phyloP scores from a whole-genome alignment of 768 basidiomycete genomes.

The Tubosaeta brunneosetosa region DNA sequence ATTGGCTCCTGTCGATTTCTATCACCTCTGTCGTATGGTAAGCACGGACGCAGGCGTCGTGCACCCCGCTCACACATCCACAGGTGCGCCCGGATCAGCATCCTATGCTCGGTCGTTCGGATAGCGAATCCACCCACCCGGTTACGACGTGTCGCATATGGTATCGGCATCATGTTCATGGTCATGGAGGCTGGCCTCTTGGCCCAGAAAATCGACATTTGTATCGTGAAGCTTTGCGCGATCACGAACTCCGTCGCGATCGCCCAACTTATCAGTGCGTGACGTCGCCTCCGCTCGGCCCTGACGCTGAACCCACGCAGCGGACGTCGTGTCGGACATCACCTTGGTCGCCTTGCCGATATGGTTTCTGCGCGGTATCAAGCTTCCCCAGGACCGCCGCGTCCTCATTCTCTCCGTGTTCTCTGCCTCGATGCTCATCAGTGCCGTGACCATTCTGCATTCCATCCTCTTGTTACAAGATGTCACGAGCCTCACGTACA shows the following conservation, averaged over 20 bases:
- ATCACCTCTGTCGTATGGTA: constrained; percentile 21
- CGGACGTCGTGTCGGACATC: constrained; percentile 20
- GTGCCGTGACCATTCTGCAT: constrained; percentile 18
- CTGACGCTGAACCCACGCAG: constrained; percentile 5
- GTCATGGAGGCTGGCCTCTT: constrained; percentile 12
- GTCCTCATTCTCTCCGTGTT: constrained; percentile 19
- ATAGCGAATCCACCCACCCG: constrained; percentile 12
- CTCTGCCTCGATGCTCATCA: constrained; percentile 21
- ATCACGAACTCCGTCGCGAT: constrained; percentile 8
- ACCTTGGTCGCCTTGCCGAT: constrained; percentile 15
- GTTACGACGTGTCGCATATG: constrained; percentile 11
- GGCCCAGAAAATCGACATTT: constrained; percentile 16
- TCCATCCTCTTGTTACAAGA: constrained; percentile 18
- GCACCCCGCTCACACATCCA: not conserved
- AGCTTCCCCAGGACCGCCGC: constrained; percentile 14
- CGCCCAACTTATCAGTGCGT: constrained; percentile 24
- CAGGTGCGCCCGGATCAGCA: constrained; percentile 28
- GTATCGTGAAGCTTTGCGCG: constrained; percentile 2
- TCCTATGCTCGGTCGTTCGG: constrained; percentile 23
- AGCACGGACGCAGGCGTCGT: not conserved
- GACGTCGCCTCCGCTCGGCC: not conserved
- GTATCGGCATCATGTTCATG: constrained; percentile 16
- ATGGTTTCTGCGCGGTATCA: constrained; percentile 13
- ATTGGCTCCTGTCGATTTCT: constrained; percentile 19
- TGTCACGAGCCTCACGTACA: not conserved